phyloP scores from a whole-genome alignment of 345 rosid species.

The Eucalyptus globulus region DNA sequence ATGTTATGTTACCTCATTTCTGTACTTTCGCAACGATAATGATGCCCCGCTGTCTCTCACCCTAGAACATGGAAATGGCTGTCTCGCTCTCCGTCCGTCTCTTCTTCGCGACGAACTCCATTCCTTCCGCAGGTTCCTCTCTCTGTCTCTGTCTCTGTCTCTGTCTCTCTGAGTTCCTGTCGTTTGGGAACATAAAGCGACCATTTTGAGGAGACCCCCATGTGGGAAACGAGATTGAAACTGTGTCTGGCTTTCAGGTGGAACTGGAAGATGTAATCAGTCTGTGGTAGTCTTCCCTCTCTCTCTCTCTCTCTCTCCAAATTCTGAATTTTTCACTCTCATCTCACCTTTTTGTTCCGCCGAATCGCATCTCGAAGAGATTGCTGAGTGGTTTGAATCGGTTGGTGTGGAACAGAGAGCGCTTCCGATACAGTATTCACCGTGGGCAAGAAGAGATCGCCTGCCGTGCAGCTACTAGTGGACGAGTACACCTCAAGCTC shows the following conservation, averaged over 20 bases:
- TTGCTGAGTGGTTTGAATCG: neutral
- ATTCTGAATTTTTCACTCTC: neutral
- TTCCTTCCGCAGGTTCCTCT: neutral
- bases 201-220: neutral
- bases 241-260: neutral
- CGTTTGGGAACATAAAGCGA: neutral
- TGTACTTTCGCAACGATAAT: neutral
- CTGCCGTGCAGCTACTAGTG: constrained; percentile 55
- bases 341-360: neutral
- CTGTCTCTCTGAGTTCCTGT: neutral
- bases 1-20: neutral
- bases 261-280: constrained; percentile 37
- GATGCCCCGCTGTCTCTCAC: neutral
- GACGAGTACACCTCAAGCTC: constrained; percentile 66
- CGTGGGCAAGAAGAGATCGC: constrained; percentile 72
- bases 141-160: neutral
- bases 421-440: constrained; percentile 57
- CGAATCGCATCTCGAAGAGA: neutral
- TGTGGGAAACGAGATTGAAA: neutral
- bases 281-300: constrained; percentile 45
- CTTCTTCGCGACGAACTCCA: neutral
- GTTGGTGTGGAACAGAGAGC: constrained; percentile 43
- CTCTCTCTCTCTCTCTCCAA: neutral
- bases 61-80: neutral
- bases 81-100: neutral